Evolutionary conservation across 768 basidiomycete species (phyloP), one percentile per base, ranked within the genome.

Genomic region (Pluteus cervinus): DNA sequence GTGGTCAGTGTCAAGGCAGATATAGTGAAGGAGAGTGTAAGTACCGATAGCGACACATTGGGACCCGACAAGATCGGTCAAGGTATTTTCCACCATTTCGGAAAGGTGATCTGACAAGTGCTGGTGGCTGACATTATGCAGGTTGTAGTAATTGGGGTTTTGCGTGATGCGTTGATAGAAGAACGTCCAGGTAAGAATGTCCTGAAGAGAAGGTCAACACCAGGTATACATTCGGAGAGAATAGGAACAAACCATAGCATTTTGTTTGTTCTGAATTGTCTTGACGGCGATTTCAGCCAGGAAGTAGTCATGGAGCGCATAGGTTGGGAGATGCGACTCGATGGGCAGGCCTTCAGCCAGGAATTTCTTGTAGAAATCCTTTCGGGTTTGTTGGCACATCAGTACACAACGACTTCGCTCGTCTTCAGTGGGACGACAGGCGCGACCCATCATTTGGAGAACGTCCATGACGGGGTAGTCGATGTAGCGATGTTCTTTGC

Each of bases 301-400:
- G 78, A 98, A 97, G 59, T 96, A 96, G 55, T 98, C 96, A 51
- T 97, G 94, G 1, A 99, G 65, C 41, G 86, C 65, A 55, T 91
- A 84, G 0, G 88, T 90, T 1, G 93, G 81, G 3, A 98, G 64
- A 56, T 94, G 91, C 0, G 89, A 93, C 57, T 99, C 96, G 46
- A 98, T 96, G 5, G 94, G 96, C 18, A 99, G 64, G n/a, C 94
- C 96, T 56, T 98, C 93, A 1, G 83, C 82, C 35, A 99, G 59
- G 76, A 98, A 98, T 60, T 97, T 98, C 66, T 92, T 94, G 74
- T 93, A 98, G 61, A 98, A 99, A 56, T 98, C 94, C 60, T 98
- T 99, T 24, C 93, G 75, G 1, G 90, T 94, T 59, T 94, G 89
- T 51, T 98, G 94, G 52, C 89, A 91, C 92, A 99, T 97, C 24